These are phyloP conservation scores for Suillus lakei DNA, from an alignment of 768 basidiomycete species.

Conservation along the genomic window DNA sequence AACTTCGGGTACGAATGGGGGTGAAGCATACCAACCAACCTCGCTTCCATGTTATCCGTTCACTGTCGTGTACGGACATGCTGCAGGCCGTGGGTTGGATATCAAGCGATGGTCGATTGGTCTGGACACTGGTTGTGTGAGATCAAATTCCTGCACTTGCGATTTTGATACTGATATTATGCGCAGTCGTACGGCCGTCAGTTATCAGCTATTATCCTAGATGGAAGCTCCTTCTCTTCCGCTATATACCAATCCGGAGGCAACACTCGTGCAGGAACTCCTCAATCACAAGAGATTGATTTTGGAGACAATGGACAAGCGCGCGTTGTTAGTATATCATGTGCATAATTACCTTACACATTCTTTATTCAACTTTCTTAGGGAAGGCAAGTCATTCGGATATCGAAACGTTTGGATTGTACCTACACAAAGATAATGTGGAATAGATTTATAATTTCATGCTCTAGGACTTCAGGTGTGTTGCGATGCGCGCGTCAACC, in stretches of 20 bases:
- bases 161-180: conserved; percentile 10
- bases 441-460: not conserved
- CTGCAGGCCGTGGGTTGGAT: conserved; percentile 80
- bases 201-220: conserved; percentile 73
- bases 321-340: conserved; percentile 58
- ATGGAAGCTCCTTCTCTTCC: conserved; percentile 23
- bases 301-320: conserved; percentile 63
- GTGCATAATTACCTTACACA: conserved; percentile 24
- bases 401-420: no score
- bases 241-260: conserved; percentile 10
- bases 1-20: conserved; percentile 49
- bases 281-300: conserved; percentile 37
- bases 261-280: conserved; percentile 23
- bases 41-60: conserved; percentile 68
- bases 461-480: not conserved
- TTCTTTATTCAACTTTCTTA: not conserved
- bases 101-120: conserved; percentile 85
- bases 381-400: not conserved
- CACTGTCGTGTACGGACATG: conserved; percentile 86
- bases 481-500: no score
- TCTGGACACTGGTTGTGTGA: conserved; percentile 85
- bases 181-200: conserved; percentile 59
- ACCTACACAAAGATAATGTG: not conserved
- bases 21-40: conserved; percentile 25
- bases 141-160: not conserved